Evolutionary conservation across 208 protist genomes (phyloP), one percentile per base, ranked within the genome.

Genomic region (Porcisia hertigi): DNA sequence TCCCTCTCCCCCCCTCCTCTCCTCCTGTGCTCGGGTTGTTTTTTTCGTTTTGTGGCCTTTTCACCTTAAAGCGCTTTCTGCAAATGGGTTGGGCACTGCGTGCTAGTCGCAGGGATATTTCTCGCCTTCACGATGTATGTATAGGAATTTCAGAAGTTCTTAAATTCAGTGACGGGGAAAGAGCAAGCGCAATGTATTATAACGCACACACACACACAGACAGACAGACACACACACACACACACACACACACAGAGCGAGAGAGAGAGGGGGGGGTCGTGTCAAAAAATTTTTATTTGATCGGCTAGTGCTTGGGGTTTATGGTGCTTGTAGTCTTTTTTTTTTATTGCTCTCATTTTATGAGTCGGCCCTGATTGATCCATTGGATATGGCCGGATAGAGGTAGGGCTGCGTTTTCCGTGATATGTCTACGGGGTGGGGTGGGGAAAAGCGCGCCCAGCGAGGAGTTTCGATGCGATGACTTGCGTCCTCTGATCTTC

Each of bases 261-360:
- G 30, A 30, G 30, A 30, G 30, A 52, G 8, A n/a, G 25, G 65
- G 54, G 47, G 12, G n/a, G 66, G 16, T 57, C 23, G 34, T 71
- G n/a, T 57, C 11, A 30, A 53, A 30, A 53, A 30, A 0, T 39
- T 71, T 7, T 57, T 34, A 57, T 20, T 71, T 49, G 63, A 47
- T 30, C 45, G 47, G 25, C 63, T 80, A 20, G 72, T 34, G n/a
- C 45, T 59, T 34, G 5, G 53, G 62, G 57, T 47, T 55, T 71
- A 49, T 30, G 9, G 36, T 62, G 52, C n/a, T 70, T 73, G 45
- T 54, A 16, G 60, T 53, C 52, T 83, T 53, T 75, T 82, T 78
- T 57, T 63, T 55, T 25, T 73, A 77, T 69, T 62, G 75, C 41
- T 82, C 16, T 69, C 53, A 62, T 81, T 49, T 71, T 57, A 16